Percentiles rank a stretch among this genome's conserved stretches.
These are phyloP conservation scores for Sarocladiaceae sp. DNA, from an alignment of 2,329 filamentous ascomycete species.

Conservation along the genomic window DNA sequence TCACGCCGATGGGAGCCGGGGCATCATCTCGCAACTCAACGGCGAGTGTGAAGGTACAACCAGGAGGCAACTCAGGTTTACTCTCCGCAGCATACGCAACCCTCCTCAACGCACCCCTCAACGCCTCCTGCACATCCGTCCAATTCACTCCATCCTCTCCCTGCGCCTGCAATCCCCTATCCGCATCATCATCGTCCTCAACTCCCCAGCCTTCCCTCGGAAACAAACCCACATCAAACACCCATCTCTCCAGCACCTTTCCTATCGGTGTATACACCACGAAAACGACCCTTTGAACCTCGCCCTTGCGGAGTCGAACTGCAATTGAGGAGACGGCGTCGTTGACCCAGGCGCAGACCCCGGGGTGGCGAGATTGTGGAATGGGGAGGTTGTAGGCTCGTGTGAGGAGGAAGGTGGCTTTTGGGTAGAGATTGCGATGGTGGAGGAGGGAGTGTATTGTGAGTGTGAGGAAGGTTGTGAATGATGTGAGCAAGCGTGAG, in stretches of 20 bases:
- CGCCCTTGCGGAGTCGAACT: slow-evolving; percentile 60
- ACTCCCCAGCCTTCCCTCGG: slow-evolving; percentile 31
- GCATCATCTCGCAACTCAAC: slow-evolving; percentile 65
- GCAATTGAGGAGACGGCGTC: slow-evolving; percentile 73
- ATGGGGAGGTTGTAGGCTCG: slow-evolving; percentile 81
- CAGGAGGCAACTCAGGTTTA: slow-evolving; percentile 53
- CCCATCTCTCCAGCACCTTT: slow-evolving; percentile 54
- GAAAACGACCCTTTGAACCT: slow-evolving; percentile 43
- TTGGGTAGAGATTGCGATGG: slow-evolving; percentile 76
- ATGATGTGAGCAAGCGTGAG: slow-evolving; percentile 56
- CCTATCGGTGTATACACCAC: slow-evolving; percentile 40
- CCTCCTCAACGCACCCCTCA: slow-evolving; percentile 62
- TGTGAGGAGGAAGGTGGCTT: slow-evolving; percentile 70
- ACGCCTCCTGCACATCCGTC: slow-evolving; percentile 65
- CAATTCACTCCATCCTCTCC: slow-evolving; percentile 36
- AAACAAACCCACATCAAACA: slow-evolving; percentile 53
- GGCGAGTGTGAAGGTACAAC: slow-evolving; percentile 72
- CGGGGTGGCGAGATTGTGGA: slow-evolving; percentile 80
- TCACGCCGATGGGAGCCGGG: slow-evolving; percentile 53
- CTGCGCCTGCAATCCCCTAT: slow-evolving; percentile 11
- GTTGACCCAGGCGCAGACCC: slow-evolving; percentile 79
- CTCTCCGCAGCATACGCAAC: slow-evolving; percentile 57
- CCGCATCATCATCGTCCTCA: slow-evolving; percentile 22
- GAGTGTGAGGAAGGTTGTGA: slow-evolving; percentile 76
- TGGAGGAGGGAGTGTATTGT: slow-evolving; percentile 80